These are phyloP conservation scores for Copromyces sp. DNA, from an alignment of 495 filamentous ascomycete species.

Conservation along the genomic window DNA sequence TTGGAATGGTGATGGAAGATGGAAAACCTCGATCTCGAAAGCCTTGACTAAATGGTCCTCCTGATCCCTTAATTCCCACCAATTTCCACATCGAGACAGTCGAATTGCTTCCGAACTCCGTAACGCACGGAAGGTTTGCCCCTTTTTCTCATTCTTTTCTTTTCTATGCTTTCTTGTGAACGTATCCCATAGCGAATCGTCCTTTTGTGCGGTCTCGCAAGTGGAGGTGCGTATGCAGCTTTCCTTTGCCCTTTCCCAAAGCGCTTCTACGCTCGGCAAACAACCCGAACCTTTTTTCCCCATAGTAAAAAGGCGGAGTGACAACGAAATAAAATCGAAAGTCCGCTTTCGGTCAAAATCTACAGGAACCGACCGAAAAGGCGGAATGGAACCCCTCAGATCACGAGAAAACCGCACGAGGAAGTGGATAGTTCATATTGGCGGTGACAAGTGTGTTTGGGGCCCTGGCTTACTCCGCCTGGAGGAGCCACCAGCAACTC, in stretches of 20 bases:
- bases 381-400: neutral
- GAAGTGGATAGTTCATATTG: neutral
- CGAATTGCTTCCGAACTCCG: neutral
- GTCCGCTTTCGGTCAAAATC: neutral
- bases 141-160: neutral
- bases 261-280: neutral
- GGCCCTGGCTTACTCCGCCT: neutral
- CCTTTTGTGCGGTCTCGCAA: neutral
- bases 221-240: neutral
- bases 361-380: neutral
- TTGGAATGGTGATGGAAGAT: neutral
- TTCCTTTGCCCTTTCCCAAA: neutral
- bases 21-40: neutral
- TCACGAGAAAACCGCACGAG: neutral
- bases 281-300: neutral
- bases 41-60: neutral
- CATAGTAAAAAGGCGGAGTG: neutral
- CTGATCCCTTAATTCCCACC: neutral
- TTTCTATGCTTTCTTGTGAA: neutral
- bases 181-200: neutral
- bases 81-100: neutral
- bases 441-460: neutral
- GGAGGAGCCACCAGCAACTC: neutral
- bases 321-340: neutral
- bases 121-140: neutral